phyloP scores from a whole-genome alignment of 2,329 filamentous ascomycete genomes.

The Aureobasidium musti region DNA sequence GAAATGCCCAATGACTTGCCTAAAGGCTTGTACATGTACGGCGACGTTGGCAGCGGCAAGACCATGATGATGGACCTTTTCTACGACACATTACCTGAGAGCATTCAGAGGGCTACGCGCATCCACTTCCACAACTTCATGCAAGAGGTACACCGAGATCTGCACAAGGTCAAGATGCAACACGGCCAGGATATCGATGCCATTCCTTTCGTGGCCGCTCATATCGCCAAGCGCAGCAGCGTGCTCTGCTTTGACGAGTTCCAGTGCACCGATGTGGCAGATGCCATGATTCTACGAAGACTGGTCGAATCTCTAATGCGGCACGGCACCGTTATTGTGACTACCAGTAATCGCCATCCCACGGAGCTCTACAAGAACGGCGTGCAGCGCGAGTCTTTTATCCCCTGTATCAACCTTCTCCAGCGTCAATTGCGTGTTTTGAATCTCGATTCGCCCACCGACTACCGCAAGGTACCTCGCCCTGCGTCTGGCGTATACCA shows the following conservation, averaged over 20 bases:
- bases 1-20: slow-evolving; percentile 58
- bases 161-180: slow-evolving; percentile 87
- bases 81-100: slow-evolving; percentile 82
- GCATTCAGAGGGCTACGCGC: slow-evolving; percentile 79
- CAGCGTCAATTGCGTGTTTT: slow-evolving; percentile 83
- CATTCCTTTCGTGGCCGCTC: slow-evolving; percentile 89
- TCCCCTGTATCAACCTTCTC: slow-evolving; percentile 91
- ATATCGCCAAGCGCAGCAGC: slow-evolving; percentile 80
- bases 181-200: slow-evolving; percentile 88
- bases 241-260: slow-evolving; percentile 99
- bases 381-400: slow-evolving; percentile 91
- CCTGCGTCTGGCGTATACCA: slow-evolving; percentile 94
- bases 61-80: slow-evolving; percentile 99
- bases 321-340: slow-evolving; percentile 94
- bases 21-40: slow-evolving; percentile 89
- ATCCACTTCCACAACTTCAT: slow-evolving; percentile 99
- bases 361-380: slow-evolving; percentile 98
- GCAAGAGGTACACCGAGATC: slow-evolving; percentile 90
- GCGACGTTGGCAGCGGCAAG: slow-evolving; percentile 95
- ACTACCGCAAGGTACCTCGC: slow-evolving; percentile 95
- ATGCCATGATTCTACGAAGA: slow-evolving; percentile 93
- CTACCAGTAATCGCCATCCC: slow-evolving; percentile 94
- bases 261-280: slow-evolving; percentile 96
- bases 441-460: slow-evolving; percentile 91
- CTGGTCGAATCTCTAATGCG: slow-evolving; percentile 90